Evolutionary conservation across 208 protist genomes (phyloP).

Genomic region (Wallacemonas sp.): DNA sequence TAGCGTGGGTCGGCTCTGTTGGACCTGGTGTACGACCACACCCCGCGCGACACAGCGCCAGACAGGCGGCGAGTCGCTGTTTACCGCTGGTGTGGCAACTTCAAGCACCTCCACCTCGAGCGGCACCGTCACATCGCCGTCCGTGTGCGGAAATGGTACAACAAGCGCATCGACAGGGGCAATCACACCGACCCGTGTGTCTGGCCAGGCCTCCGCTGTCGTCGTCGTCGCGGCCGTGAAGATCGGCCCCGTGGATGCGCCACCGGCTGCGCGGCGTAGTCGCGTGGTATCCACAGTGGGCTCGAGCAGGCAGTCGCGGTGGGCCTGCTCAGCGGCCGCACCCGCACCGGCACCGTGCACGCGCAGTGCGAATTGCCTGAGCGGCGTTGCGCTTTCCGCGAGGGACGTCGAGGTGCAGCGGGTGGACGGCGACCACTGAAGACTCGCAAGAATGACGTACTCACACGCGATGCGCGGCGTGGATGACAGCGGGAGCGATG

Average conservation of each 20-base stretch:
- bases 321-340: neutral
- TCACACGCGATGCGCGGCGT: neutral
- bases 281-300: neutral
- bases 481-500: neutral
- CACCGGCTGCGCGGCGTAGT: neutral
- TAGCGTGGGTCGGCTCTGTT: too few relatives aligned
- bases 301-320: neutral
- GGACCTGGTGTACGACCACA: neutral
- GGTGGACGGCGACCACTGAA: conserved; percentile 4
- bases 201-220: too few relatives aligned
- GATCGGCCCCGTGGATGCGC: neutral
- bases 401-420: too few relatives aligned
- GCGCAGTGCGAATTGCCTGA: neutral
- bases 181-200: too few relatives aligned
- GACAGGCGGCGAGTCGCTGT: neutral
- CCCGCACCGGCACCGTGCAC: neutral
- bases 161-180: conserved; percentile 3
- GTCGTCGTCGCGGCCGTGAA: conserved; percentile 8
- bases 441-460: neutral
- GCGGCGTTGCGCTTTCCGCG: too few relatives aligned
- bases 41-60: neutral
- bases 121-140: neutral
- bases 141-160: neutral
- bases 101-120: conserved; percentile 4
- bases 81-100: neutral